Percentiles rank a stretch among this genome's conserved stretches.
Conservation (phyloP, 208 protist species). For the Tritrichomonas musculus region DNA sequence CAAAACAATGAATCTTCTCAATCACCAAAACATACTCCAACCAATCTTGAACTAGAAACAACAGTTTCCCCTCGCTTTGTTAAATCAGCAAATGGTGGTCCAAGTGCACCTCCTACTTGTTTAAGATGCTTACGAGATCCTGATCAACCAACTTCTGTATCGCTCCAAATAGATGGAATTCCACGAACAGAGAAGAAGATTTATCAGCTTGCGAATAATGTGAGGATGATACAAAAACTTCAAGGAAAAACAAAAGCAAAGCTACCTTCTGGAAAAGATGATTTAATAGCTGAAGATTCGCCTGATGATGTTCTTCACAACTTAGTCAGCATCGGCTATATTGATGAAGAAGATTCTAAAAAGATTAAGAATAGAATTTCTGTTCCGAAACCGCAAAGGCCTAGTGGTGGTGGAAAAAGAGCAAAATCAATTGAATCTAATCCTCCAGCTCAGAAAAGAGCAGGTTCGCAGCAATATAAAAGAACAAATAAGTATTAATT, state of each 20-base stretch:
- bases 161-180: background rate
- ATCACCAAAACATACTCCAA: background rate
- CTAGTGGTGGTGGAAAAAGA: background rate
- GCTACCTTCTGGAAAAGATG: background rate
- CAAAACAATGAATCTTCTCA: background rate
- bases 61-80: background rate
- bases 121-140: background rate
- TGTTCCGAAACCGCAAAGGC: background rate
- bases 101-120: background rate
- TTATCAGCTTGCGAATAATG: background rate
- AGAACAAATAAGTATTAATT: no score
- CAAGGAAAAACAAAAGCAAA: slow-evolving; percentile 21
- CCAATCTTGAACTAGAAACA: background rate
- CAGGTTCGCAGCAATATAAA: no score
- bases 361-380: background rate
- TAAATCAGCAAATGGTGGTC: background rate
- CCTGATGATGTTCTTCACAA: background rate
- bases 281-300: background rate
- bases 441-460: background rate
- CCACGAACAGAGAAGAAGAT: background rate
- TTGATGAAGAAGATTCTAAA: background rate
- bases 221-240: background rate
- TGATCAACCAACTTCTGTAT: slow-evolving; percentile 13
- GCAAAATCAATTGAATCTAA: background rate
- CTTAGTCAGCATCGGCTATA: background rate